Conservation (phyloP, 352 stramenopile species). For the Pythium insidiosum region DNA sequence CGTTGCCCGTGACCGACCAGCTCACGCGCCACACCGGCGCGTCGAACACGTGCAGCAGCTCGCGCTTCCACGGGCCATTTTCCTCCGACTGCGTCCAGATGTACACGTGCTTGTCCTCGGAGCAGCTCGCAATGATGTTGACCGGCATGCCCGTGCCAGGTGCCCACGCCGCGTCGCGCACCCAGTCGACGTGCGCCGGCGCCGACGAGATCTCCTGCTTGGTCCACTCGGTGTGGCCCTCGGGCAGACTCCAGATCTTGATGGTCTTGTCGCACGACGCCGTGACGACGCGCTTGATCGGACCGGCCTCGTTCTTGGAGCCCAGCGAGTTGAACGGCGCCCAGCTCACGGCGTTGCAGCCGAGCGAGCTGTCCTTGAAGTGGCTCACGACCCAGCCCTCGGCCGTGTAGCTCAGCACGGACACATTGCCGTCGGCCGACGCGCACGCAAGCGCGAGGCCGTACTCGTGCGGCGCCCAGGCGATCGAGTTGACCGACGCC, state of each 20-base stretch:
- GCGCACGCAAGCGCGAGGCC: slow-evolving; percentile 92
- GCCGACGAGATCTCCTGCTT: slow-evolving; percentile 70
- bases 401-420: slow-evolving; percentile 73
- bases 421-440: slow-evolving; percentile 94
- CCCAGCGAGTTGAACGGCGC: slow-evolving; percentile 83
- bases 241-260: slow-evolving; percentile 90
- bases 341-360: slow-evolving; percentile 97
- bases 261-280: slow-evolving; percentile 97
- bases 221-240: slow-evolving; percentile 70
- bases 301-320: slow-evolving; percentile 29
- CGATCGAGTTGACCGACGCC: slow-evolving; percentile 91
- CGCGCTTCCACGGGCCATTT: slow-evolving; percentile 83
- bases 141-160: slow-evolving; percentile 89
- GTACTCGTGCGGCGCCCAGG: slow-evolving; percentile 96
- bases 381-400: slow-evolving; percentile 89
- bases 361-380: slow-evolving; percentile 92
- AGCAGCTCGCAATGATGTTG: slow-evolving; percentile 92
- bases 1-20: slow-evolving; percentile 97
- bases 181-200: slow-evolving; percentile 92
- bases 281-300: slow-evolving; percentile 87
- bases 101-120: slow-evolving; percentile 87
- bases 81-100: slow-evolving; percentile 93
- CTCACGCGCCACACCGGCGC: slow-evolving; percentile 97
- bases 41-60: slow-evolving; percentile 92
- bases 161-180: slow-evolving; percentile 97